Conservation (phyloP, 306 rosid genomes). For the Inga oerstediana region DNA sequence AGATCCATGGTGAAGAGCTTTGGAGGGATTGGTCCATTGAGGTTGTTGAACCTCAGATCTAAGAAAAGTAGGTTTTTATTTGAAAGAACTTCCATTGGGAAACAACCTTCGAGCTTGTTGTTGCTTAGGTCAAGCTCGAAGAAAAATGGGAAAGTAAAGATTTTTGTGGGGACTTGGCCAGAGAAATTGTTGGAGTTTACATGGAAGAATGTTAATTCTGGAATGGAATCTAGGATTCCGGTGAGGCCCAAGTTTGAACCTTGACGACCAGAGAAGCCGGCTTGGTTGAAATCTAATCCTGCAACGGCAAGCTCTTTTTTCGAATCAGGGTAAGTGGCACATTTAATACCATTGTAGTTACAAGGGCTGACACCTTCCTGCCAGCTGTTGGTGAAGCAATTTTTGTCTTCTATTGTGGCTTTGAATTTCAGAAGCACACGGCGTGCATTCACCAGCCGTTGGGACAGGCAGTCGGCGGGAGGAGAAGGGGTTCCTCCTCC, state of each 20-base stretch:
- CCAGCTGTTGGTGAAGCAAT: conserved; percentile 22
- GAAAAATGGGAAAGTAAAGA: conserved; percentile 20
- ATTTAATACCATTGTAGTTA: conserved; percentile 21
- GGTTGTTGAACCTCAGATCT: conserved; percentile 64
- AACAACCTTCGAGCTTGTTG: conserved; percentile 43
- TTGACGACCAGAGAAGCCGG: background rate
- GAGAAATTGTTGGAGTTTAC: conserved; percentile 74
- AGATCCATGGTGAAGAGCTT: conserved; percentile 39
- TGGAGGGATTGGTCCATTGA: conserved; percentile 38
- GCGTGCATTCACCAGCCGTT: conserved; percentile 28
- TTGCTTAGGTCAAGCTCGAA: conserved; percentile 78
- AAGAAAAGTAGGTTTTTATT: conserved; percentile 48
- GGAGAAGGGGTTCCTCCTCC: conserved; percentile 45
- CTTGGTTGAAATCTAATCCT: conserved; percentile 62
- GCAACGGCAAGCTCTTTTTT: background rate
- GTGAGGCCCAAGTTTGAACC: background rate
- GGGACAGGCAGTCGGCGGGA: background rate
- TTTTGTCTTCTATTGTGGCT: background rate
- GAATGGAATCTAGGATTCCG: conserved; percentile 31
- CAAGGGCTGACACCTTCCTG: rapidly evolving
- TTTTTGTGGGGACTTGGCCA: conserved; percentile 10
- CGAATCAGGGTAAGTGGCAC: background rate
- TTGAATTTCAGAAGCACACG: conserved; percentile 28
- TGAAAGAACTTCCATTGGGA: conserved; percentile 36
- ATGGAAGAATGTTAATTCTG: conserved; percentile 62